Percentiles rank a stretch among this genome's conserved stretches.
Evolutionary conservation across 75 land plant species (phyloP).

Genomic region (Pinus tabuliformis): DNA sequence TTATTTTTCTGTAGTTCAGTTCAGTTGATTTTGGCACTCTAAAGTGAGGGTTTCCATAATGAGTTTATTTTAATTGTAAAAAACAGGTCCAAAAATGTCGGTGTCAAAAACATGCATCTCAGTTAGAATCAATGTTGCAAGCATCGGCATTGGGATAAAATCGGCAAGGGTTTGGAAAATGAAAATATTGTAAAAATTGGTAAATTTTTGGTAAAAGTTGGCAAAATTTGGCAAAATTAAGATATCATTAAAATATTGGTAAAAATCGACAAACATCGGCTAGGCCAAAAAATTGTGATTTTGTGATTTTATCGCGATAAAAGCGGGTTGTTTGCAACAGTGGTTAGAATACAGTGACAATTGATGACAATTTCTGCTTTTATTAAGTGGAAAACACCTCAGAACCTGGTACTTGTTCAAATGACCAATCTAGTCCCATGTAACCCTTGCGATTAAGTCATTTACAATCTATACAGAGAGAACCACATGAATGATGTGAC

Average conservation of each 20-base stretch:
- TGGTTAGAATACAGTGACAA: neutral
- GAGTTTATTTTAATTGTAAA: neutral
- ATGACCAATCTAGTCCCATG: neutral
- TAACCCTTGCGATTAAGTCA: neutral
- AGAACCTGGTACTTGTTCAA: neutral
- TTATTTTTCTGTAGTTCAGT: too few species aligned
- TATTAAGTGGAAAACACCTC: neutral
- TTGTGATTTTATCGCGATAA: too few species aligned
- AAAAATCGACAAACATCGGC: too few species aligned
- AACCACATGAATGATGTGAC: neutral
- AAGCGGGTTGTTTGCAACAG: too few species aligned
- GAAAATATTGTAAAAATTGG: too few species aligned
- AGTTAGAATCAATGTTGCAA: neutral
- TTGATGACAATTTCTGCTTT: neutral
- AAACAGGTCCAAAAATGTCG: neutral
- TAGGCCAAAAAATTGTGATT: too few species aligned
- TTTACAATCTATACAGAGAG: neutral
- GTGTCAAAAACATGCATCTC: neutral
- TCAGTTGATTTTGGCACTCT: neutral
- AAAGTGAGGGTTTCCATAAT: neutral
- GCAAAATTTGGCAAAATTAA: too few species aligned
- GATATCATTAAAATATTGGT: too few species aligned
- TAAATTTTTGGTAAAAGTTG: too few species aligned
- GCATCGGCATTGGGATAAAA: too few species aligned
- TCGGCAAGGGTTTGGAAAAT: too few species aligned